phyloP scores from a whole-genome alignment of 176 grass and related monocot species.

The Calamus simplicifolius region DNA sequence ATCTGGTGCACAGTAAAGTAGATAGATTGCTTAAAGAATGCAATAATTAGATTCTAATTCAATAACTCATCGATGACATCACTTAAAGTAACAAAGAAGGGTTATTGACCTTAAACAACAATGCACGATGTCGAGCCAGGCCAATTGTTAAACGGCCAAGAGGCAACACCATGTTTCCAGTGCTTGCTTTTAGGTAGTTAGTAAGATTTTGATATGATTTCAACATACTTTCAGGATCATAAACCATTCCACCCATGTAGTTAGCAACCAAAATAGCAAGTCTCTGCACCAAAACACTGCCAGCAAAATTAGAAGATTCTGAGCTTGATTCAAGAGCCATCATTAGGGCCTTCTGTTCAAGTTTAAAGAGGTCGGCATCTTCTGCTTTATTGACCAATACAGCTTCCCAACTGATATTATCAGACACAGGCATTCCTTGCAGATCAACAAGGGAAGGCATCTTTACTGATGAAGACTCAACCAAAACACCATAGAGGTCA shows the following conservation, averaged over 20 bases:
- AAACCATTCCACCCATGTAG: conserved; percentile 84
- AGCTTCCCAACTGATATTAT: conserved; percentile 67
- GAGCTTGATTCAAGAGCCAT: conserved; percentile 38
- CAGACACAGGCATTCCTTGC: conserved; percentile 44
- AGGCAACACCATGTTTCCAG: conserved; percentile 63
- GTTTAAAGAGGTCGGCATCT: conserved; percentile 70
- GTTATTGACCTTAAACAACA: conserved; percentile 84
- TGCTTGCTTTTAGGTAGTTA: conserved; percentile 38
- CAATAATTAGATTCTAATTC: too few relatives aligned
- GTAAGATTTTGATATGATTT: conserved; percentile 48
- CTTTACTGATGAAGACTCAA: conserved; percentile 29
- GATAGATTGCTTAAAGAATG: too few relatives aligned
- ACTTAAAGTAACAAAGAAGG: not conserved
- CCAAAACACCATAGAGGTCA: conserved; percentile 61
- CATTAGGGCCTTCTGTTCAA: conserved; percentile 53
- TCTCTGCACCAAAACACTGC: conserved; percentile 63
- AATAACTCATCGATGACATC: too few relatives aligned
- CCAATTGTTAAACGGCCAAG: conserved; percentile 82
- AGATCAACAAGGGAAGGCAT: conserved; percentile 80
- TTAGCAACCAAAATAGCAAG: conserved; percentile 63
- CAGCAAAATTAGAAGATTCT: conserved; percentile 46
- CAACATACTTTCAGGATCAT: conserved; percentile 62
- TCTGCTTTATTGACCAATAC: conserved; percentile 83
- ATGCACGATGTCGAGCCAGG: conserved; percentile 82
- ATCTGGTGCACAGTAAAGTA: too few relatives aligned